Evolutionary conservation across 192 early-diverging fungal species (phyloP), one percentile per base, ranked within the genome.

Genomic region (Gigaspora rosea): DNA sequence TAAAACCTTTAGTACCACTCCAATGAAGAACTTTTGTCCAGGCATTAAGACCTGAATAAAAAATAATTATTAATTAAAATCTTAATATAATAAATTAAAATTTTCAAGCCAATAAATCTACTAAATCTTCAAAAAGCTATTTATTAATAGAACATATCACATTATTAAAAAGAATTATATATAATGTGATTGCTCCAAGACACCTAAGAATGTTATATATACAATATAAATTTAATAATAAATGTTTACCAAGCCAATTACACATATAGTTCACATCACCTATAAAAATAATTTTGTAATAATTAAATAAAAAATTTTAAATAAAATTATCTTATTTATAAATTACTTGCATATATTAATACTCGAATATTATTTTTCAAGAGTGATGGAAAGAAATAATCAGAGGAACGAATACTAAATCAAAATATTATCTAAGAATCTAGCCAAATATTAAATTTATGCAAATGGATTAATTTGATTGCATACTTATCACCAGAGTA

Each of bases 181-280:
- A n/a, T n/a, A n/a, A n/a, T n/a, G n/a, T n/a, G n/a, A n/a, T n/a
- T n/a, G n/a, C n/a, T n/a, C n/a, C n/a, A n/a, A n/a, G n/a, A n/a
- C n/a, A n/a, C n/a, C n/a, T n/a, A n/a, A n/a, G n/a, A n/a, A n/a
- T n/a, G n/a, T n/a, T n/a, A n/a, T n/a, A n/a, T n/a, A n/a, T n/a
- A n/a, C n/a, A n/a, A n/a, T n/a, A n/a, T n/a, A n/a, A n/a, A n/a
- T n/a, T n/a, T n/a, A n/a, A n/a, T n/a, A n/a, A 48, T 4, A 27
- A 16, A 41, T 36, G 68, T 78, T 69, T 75, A 71, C 86, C 91
- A 61, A 89, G 85, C 90, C 91, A 95, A 84, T 95, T 95, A 90
- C 95, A 97, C 75, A 96, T 96, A 82, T 89, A 96, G 82, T 97
- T 94, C 3, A 92, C 93, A 73, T 97, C 95, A 50, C 97, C 96